A percentile compares a stretch with the other conserved stretches of the same genome.
Conservation (phyloP, 2,329 filamentous ascomycete species). For the Westerdykella ornata region DNA sequence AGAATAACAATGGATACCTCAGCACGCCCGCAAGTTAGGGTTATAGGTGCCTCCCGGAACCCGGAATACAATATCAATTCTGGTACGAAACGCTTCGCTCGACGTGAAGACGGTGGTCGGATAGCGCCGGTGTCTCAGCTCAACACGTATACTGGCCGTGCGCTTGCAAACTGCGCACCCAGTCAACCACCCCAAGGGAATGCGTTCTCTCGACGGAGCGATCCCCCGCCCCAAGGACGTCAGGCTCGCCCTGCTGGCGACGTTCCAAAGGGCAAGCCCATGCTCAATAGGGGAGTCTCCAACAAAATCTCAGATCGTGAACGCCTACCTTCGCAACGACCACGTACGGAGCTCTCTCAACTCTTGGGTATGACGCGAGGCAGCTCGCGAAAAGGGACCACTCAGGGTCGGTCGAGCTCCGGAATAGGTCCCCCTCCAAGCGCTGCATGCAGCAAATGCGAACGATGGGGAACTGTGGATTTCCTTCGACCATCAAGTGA, state of each 20-base stretch:
- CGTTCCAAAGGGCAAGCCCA: too few species aligned
- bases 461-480: not conserved
- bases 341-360: not conserved
- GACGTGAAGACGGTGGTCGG: constrained; percentile 1
- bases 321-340: constrained; percentile 1
- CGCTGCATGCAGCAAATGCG: not conserved
- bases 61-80: constrained; percentile 6
- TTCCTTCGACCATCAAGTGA: not conserved
- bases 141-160: constrained; percentile 6
- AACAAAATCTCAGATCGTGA: not conserved
- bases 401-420: not conserved
- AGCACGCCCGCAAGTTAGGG: constrained; percentile 1
- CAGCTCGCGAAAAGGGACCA: not conserved
- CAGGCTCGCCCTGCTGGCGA: too few species aligned
- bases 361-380: not conserved
- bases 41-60: constrained; percentile 4
- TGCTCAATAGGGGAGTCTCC: too few species aligned
- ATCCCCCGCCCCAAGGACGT: too few species aligned
- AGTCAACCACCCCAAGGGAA: too few species aligned
- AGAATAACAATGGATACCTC: not conserved
- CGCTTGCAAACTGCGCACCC: constrained; percentile 1
- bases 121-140: constrained; percentile 5
- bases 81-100: not conserved
- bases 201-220: too few species aligned
- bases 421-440: not conserved